phyloP scores from a whole-genome alignment of 2,329 filamentous ascomycete species.

The Aplosporella prunicola region DNA sequence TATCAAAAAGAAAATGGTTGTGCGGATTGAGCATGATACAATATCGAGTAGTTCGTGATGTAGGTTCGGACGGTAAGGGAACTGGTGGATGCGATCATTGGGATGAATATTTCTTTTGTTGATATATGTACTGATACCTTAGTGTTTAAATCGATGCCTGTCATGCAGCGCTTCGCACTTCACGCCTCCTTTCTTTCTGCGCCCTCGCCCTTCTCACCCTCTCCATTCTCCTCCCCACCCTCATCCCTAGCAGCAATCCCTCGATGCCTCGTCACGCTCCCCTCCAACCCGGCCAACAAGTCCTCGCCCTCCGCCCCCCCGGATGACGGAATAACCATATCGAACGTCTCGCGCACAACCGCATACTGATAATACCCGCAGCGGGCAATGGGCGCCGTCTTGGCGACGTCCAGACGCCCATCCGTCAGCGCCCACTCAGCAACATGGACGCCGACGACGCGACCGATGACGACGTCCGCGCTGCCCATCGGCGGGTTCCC shows the following conservation, averaged over 20 bases:
- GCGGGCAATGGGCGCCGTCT: conserved; percentile 50
- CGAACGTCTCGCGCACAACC: conserved; percentile 47
- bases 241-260: conserved; percentile 4
- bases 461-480: conserved; percentile 49
- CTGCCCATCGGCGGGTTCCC: conserved; percentile 49
- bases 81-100: too few species aligned
- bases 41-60: too few species aligned
- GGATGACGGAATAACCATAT: conserved; percentile 43
- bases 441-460: conserved; percentile 50
- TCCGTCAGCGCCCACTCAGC: conserved; percentile 45
- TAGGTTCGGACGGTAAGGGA: too few species aligned
- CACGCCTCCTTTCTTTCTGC: too few species aligned
- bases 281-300: conserved; percentile 31
- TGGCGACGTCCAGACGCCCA: conserved; percentile 46
- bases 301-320: conserved; percentile 22
- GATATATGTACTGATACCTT: too few species aligned
- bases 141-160: too few species aligned
- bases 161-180: too few species aligned
- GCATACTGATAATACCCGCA: conserved; percentile 53
- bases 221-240: background rate
- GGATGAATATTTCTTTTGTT: too few species aligned
- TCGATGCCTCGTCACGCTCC: conserved; percentile 21
- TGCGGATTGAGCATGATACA: conserved; percentile 22
- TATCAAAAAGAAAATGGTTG: conserved; percentile 23
- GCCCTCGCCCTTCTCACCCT: conserved; percentile 11